Conservation (phyloP, 176 grass and related monocot genomes). For the Musa beccarii region DNA sequence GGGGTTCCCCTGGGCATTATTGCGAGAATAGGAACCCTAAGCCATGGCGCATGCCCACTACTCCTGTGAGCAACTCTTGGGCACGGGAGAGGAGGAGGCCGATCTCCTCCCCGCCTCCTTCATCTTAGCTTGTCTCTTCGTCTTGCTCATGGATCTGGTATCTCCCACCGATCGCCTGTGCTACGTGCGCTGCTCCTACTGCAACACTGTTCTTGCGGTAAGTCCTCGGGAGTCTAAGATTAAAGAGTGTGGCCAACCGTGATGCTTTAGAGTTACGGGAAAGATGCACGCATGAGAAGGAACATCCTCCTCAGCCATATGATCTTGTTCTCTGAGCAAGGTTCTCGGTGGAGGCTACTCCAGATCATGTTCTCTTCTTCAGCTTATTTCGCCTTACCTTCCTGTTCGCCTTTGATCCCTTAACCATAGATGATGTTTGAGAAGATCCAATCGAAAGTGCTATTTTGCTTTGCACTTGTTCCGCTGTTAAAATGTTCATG, state of each 20-base stretch:
- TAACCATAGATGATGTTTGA: neutral
- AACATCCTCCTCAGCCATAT: too few species aligned
- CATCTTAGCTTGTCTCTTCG: neutral
- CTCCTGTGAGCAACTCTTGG: slow-evolving; percentile 1
- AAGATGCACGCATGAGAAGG: neutral
- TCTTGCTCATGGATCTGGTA: slow-evolving; percentile 55
- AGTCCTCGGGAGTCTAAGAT: slow-evolving; percentile 17
- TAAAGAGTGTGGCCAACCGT: too few species aligned
- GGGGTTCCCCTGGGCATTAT: slow-evolving; percentile 57
- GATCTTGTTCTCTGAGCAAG: too few species aligned
- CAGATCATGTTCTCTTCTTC: too few species aligned
- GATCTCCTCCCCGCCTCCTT: neutral
- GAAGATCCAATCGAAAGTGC: neutral
- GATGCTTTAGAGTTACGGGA: neutral
- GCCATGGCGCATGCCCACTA: slow-evolving; percentile 14
- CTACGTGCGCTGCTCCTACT: slow-evolving; percentile 95
- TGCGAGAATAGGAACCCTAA: slow-evolving; percentile 79
- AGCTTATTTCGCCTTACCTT: too few species aligned
- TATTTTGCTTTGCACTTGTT: too few species aligned
- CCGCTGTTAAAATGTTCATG: too few species aligned
- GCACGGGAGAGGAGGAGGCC: neutral
- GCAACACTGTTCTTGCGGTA: slow-evolving; percentile 87
- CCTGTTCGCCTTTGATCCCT: too few species aligned
- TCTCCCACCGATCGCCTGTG: slow-evolving; percentile 67
- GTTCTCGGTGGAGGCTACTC: too few species aligned